Evolutionary conservation across 2,329 filamentous ascomycete genomes (phyloP), one percentile per base, ranked within the genome.

Genomic region (Fusarium mexicanum): DNA sequence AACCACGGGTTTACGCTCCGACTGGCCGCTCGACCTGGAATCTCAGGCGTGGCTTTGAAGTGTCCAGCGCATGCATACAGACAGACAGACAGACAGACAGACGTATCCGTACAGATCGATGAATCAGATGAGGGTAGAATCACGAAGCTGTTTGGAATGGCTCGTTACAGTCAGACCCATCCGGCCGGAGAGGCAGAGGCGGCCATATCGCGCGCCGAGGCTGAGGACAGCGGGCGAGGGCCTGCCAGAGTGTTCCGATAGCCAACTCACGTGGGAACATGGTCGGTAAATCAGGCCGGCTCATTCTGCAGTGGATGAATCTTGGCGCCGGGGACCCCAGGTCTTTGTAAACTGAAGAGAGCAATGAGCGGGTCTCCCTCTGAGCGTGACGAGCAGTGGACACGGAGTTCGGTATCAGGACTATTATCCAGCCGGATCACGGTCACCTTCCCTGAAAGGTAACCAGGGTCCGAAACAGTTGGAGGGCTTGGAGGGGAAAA

Each of bases 401-500:
- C 31, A 47, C 61, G 26, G 54, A 48, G 44, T 41, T 60, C 41
- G 61, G 54, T 40, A 38, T 60, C 35, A 61, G 47, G 60, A 63
- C 37, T 50, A 59, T 53, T 69, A 51, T 48, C 66, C 67, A 70
- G 66, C 60, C 67, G 54, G 55, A 26, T 41, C 33, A 51, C 55
- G 55, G 67, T 54, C 72, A 74, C 72, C 66, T 75, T 75, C 72
- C 72, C 40, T 64, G 72, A 71, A 51, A 40, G 65, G 72, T 50
- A 73, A 62, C 61, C 69, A 72, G 69, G 69, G 58, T 61, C 64
- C 47, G 61, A 64, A 54, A 58, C 61, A 55, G 53, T 68, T 75
- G 73, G 76, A 64, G 67, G 75, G 62, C 41, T 68, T 75, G 73
- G 76, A 63, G 67, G 73, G 62, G 64, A 69, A 74, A 73, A 69